Percentiles rank a stretch among this genome's conserved stretches.
Conservation (phyloP, 2,329 filamentous ascomycete species). For the Ophiostoma pallidulum region DNA sequence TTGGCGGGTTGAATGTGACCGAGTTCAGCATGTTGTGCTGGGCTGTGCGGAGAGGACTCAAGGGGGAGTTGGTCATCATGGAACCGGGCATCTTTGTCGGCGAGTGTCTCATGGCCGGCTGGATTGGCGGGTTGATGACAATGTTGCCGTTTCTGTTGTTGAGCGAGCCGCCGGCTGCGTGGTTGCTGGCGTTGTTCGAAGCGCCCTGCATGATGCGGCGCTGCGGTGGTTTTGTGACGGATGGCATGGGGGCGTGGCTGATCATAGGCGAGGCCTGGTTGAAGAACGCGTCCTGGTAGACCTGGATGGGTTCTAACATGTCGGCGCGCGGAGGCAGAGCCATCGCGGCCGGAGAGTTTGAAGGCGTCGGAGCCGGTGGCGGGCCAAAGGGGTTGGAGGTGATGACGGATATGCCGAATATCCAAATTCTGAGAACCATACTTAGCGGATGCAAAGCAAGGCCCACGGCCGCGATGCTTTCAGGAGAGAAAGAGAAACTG, state of each 20-base stretch:
- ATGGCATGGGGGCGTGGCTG: conserved; percentile 48
- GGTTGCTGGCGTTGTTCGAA: conserved; percentile 36
- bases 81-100: conserved; percentile 53
- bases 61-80: conserved; percentile 47
- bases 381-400: neutral
- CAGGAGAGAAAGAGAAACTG: neutral
- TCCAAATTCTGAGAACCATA: neutral
- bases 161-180: conserved; percentile 47
- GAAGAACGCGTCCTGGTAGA: conserved; percentile 44
- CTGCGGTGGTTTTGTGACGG: conserved; percentile 37
- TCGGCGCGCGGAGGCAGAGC: conserved; percentile 42
- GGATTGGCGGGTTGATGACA: conserved; percentile 50
- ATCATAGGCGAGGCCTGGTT: conserved; percentile 38
- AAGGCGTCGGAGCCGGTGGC: neutral
- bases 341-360: conserved; percentile 35
- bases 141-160: conserved; percentile 35
- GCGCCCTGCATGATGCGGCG: conserved; percentile 29
- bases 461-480: too few relatives aligned
- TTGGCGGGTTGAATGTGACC: conserved; percentile 57
- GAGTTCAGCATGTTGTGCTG: conserved; percentile 55
- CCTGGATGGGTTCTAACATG: conserved; percentile 38
- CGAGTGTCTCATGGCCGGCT: conserved; percentile 48
- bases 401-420: conserved; percentile 6
- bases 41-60: conserved; percentile 46
- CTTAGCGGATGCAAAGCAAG: too few relatives aligned